Evolutionary conservation across 257 asterid genomes (phyloP), one percentile per base, ranked within the genome.

Genomic region (Cruciata laevipes): DNA sequence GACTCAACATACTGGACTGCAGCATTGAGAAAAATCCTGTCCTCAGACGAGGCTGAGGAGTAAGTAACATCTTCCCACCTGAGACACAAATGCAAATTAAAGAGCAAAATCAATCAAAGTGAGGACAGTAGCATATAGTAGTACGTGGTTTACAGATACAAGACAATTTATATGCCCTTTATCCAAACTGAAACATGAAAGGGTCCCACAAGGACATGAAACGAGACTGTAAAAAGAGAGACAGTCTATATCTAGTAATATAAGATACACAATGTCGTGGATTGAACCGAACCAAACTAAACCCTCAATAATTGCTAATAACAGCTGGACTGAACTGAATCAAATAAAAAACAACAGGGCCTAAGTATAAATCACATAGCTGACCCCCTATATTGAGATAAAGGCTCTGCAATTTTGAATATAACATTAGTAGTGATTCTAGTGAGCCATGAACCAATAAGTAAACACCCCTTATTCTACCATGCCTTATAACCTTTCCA

Each of bases 31-130:
- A 92, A 76, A 92, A 92, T 47, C 97, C 98, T 3, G 98, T 87
- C 82, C 98, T 83, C 33, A 92, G 85, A 35, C 93, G 97, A 62
- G 98, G 98, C 82, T 92, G 98, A 21, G 97, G 98, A 55, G 98
- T 92, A 74, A 89, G 82, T 60, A 92, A 86, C 83, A 74, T 80
- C 75, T 89, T 92, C 7, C 96, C 88, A 68, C 80, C 98, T 91
- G 74, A 74, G 63, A 11, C 53, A n/a, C 61, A 47, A 62, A 51
- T 47, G 37, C 31, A 56, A 56, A 5, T 12, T 56, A 23, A 20
- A 24, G 27, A 72, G n/a, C 21, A 53, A n/a, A n/a, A n/a, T n/a
- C 20, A 6, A 33, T 49, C 12, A 49, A 71, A 23, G 40, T 63
- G 31, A 60, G 24, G 51, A 3, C 51, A 42, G 16, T n/a, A 21